Base-by-base conservation (phyloP, 1,139 yeast genomes). In the Saccharomyces pastorianus region DNA sequence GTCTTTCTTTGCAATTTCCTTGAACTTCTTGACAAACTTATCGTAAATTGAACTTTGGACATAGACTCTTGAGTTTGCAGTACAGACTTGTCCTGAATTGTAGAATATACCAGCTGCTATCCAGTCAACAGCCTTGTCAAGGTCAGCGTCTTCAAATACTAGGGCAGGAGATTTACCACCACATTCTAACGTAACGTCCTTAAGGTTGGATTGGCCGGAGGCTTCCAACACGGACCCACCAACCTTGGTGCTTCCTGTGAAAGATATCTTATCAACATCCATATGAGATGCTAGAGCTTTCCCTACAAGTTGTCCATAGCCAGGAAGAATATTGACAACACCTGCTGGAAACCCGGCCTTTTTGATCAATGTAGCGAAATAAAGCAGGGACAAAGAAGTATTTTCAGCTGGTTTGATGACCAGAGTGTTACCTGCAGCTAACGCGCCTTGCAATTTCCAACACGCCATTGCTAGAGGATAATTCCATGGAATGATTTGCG, bases 41-140 rank as follows among this genome's bases (percentile, higher is more conserved):
- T 88, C 95, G 67, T 86, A 85, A 46, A 88, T 72, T 2, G 76
- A 71, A 53, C 80, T 83, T 61, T 88, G 90, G 32, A 88, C 86
- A 61, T 85, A 86, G 44, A 89, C 78, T 60, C 97, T 78, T 58
- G 93, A 89, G 55, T 91, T 89, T 53, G 96, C 89, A 47, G 95
- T 88, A 75, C 97, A 90, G 53, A 89, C 85, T 72, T 90, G 96
- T 47, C 97, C 97, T 65, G 86, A 82, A 73, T 90, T 90, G 70
- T 77, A 79, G 78, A 88, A 84, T 58, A 90, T 82, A 63, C 96
- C 97, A 60, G 81, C 75, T 27, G 93, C 89, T 48, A 91, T 84
- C 85, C 95, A 88, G 68, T 86, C 86, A 34, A 85, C 90, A 49
- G 95, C 91, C 66, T 83, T 83, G 0, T 83, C 86, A 49, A 89